phyloP scores from a whole-genome alignment of 441 rosid genomes.

The Populus hybrid region DNA sequence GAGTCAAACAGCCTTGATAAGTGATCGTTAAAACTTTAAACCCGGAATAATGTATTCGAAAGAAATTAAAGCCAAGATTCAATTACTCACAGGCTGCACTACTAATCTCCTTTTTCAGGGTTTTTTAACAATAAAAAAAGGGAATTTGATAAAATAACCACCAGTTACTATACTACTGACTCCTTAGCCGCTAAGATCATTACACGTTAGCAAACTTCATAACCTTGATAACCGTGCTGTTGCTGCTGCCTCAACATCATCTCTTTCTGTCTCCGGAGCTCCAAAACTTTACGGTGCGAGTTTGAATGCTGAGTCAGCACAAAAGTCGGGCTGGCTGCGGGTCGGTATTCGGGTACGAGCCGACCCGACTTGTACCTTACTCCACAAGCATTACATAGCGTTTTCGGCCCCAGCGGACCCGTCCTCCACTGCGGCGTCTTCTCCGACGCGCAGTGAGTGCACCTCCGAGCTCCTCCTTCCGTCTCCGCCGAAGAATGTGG shows the following conservation, averaged over 20 bases:
- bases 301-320: constrained; percentile 78
- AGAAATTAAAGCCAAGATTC: too few relatives aligned
- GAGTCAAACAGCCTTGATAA: too few relatives aligned
- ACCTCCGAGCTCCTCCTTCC: constrained; percentile 42
- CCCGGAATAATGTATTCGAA: too few relatives aligned
- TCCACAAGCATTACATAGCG: constrained; percentile 51
- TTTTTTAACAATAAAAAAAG: neutral
- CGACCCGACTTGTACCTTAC: constrained; percentile 85
- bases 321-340: constrained; percentile 88
- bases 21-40: too few relatives aligned
- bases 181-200: constrained; percentile 11
- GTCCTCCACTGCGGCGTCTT: constrained; percentile 98
- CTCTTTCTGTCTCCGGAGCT: constrained; percentile 84
- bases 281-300: constrained; percentile 87
- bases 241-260: constrained; percentile 32
- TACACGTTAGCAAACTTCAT: constrained; percentile 44
- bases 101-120: too few relatives aligned
- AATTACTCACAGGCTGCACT: too few relatives aligned
- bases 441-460: constrained; percentile 83
- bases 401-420: constrained; percentile 92
- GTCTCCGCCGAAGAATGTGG: constrained; percentile 17
- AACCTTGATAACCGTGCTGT: constrained; percentile 24
- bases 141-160: neutral
- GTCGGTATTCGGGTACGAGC: constrained; percentile 85
- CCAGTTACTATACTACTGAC: neutral